phyloP scores from a whole-genome alignment of 2,329 filamentous ascomycete species.

The Aspergillus latus region DNA sequence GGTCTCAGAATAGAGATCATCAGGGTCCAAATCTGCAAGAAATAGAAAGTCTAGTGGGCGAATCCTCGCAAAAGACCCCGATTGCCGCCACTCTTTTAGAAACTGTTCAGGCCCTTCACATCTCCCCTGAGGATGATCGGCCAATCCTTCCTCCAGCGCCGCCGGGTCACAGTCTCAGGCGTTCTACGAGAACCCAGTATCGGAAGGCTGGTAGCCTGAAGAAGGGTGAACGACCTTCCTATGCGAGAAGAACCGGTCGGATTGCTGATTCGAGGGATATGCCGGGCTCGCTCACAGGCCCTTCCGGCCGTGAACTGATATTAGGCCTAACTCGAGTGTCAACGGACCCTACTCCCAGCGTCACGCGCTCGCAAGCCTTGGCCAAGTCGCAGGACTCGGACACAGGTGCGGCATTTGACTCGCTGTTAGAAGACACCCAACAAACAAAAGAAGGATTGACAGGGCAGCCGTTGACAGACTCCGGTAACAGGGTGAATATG shows the following conservation, averaged over 20 bases:
- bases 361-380: conserved; percentile 48
- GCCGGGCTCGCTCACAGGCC: conserved; percentile 40
- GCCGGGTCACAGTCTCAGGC: conserved; percentile 74
- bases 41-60: conserved; percentile 78
- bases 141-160: conserved; percentile 77
- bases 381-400: conserved; percentile 32
- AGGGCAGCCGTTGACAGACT: conserved; percentile 29
- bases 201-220: conserved; percentile 76
- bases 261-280: conserved; percentile 61
- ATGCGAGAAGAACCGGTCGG: conserved; percentile 70
- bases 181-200: conserved; percentile 91
- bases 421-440: conserved; percentile 31
- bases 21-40: conserved; percentile 65
- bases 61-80: conserved; percentile 69
- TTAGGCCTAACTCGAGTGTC: conserved; percentile 36
- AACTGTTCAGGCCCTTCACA: conserved; percentile 47
- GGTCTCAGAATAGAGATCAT: conserved; percentile 59
- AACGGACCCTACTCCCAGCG: conserved; percentile 37
- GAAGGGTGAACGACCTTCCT: conserved; percentile 71
- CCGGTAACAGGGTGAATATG: conserved; percentile 31
- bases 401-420: conserved; percentile 26
- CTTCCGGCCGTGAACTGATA: conserved; percentile 36
- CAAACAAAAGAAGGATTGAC: conserved; percentile 18
- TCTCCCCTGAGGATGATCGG: conserved; percentile 64
- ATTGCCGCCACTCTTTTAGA: conserved; percentile 59